Evolutionary conservation across 129 eudicot species (phyloP).

Genomic region (Flaveria sonorensis): DNA sequence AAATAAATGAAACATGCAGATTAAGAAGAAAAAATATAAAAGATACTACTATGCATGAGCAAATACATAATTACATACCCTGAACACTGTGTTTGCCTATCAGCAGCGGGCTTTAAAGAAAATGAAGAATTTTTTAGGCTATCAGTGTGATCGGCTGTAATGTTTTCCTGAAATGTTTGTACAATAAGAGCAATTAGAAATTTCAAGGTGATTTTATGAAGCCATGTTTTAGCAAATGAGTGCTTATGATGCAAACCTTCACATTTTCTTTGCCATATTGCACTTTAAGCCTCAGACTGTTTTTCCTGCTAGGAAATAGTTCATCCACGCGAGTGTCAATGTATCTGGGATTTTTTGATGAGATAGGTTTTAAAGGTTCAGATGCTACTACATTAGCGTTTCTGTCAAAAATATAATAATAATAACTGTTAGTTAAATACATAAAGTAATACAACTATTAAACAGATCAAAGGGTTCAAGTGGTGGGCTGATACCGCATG

Average conservation of each 20-base stretch:
- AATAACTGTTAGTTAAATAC: constrained; percentile 7
- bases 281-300: constrained; percentile 54
- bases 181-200: constrained; percentile 1
- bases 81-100: constrained; percentile 36
- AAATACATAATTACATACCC: constrained; percentile 42
- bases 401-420: constrained; percentile 39
- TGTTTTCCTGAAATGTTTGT: constrained; percentile 44
- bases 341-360: constrained; percentile 67
- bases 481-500: constrained; percentile 34
- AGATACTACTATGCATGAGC: neutral
- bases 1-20: constrained; percentile 22
- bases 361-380: constrained; percentile 44
- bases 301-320: constrained; percentile 71
- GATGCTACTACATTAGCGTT: constrained; percentile 38
- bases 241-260: constrained; percentile 50
- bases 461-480: constrained; percentile 6
- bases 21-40: neutral
- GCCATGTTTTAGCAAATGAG: neutral
- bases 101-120: constrained; percentile 38
- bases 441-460: neutral
- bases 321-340: constrained; percentile 75
- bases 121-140: constrained; percentile 40
- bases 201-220: neutral
- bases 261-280: constrained; percentile 53
- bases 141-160: constrained; percentile 35